A percentile compares a stretch with the other conserved stretches of the same genome.
phyloP scores from a whole-genome alignment of 2,329 filamentous ascomycete genomes.

The Aspergillus hortae region DNA sequence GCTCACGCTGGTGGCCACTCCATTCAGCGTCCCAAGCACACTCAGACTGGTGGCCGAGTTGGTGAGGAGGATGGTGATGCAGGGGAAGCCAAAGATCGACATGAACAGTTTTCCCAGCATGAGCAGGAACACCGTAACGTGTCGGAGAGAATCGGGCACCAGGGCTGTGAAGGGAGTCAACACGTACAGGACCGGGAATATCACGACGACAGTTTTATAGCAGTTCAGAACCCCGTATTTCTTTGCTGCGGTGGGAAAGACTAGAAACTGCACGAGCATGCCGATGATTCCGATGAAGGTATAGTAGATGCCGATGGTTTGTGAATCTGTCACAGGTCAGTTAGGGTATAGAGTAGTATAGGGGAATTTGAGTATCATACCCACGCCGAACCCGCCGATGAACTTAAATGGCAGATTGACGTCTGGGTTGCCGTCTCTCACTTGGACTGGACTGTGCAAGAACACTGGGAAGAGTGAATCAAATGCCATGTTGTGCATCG shows the following conservation, averaged over 20 bases:
- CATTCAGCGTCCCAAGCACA: constrained; percentile 84
- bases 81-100: constrained; percentile 84
- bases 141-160: constrained; percentile 50
- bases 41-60: constrained; percentile 74
- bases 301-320: constrained; percentile 79
- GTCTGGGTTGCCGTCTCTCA: constrained; percentile 52
- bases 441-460: constrained; percentile 67
- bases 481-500: constrained; percentile 77
- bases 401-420: constrained; percentile 75
- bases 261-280: constrained; percentile 77
- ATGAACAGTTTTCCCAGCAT: constrained; percentile 72
- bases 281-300: constrained; percentile 76
- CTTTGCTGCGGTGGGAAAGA: constrained; percentile 74
- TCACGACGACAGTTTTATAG: constrained; percentile 62
- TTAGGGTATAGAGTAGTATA: background rate
- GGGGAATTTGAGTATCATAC: constrained; percentile 15
- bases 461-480: constrained; percentile 89
- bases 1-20: constrained; percentile 78
- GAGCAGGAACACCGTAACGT: constrained; percentile 59
- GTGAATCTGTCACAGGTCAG: constrained; percentile 50
- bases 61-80: constrained; percentile 82
- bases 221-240: constrained; percentile 71
- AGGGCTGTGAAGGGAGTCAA: constrained; percentile 78
- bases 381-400: constrained; percentile 71
- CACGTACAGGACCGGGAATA: constrained; percentile 73